Evolutionary conservation across 495 filamentous ascomycete genomes (phyloP).

Genomic region (Aspergillus wentii): DNA sequence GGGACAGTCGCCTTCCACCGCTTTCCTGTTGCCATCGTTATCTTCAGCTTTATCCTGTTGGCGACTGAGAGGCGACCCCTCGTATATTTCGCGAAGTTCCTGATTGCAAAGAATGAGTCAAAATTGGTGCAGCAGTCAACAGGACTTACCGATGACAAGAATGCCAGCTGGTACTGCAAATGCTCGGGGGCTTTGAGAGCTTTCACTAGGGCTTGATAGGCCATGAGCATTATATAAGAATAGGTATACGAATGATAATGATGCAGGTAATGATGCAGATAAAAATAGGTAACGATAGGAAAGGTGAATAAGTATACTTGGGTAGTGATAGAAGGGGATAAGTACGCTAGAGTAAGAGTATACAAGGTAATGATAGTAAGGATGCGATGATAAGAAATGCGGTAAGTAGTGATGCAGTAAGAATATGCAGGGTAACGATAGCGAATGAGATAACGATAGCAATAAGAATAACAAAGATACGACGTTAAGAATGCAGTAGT

Average conservation of each 20-base stretch:
- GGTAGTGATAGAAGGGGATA: too few species aligned
- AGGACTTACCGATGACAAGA: conserved; percentile 48
- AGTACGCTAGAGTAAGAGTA: too few species aligned
- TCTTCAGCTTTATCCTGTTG: conserved; percentile 12
- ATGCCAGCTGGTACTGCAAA: conserved; percentile 70
- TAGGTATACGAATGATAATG: conserved; percentile 6
- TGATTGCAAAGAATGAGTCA: conserved; percentile 9
- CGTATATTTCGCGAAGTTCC: conserved; percentile 54
- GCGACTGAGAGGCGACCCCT: conserved; percentile 27
- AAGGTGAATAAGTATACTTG: not conserved
- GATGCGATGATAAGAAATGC: too few species aligned
- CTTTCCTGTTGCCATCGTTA: conserved; percentile 48
- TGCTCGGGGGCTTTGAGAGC: conserved; percentile 59
- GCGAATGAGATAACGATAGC: not conserved
- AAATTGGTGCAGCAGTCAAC: not conserved
- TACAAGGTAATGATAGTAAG: too few species aligned
- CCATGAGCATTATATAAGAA: conserved; percentile 17
- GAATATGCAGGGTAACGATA: too few species aligned
- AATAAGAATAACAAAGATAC: not conserved
- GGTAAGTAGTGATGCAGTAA: too few species aligned
- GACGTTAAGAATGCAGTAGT: too few species aligned
- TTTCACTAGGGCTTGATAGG: conserved; percentile 51
- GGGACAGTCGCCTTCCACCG: conserved; percentile 69
- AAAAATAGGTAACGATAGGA: not conserved
- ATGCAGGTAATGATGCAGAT: not conserved